Evolutionary conservation across 225 moss, liverwort and hornwort species (phyloP).

Genomic region (Anthoceros angustus): DNA sequence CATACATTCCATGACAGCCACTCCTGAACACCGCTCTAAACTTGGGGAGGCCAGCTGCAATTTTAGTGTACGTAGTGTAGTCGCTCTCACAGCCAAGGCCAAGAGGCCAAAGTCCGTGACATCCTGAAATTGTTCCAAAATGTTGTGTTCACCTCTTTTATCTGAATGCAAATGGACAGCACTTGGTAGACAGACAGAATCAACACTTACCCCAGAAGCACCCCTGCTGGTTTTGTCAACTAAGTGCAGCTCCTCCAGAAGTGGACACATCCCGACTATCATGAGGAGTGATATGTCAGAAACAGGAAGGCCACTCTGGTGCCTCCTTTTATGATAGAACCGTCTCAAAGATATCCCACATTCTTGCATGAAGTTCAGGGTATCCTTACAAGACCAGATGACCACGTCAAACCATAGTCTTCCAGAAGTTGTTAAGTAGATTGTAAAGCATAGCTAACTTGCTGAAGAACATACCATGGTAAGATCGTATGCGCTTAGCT

Average conservation of each 20-base stretch:
- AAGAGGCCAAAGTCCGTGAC: slow-evolving; percentile 50
- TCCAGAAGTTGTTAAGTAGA: background rate
- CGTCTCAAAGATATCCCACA: slow-evolving; percentile 42
- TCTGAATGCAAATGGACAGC: background rate
- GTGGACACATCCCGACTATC: slow-evolving; percentile 44
- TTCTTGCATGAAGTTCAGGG: slow-evolving; percentile 33
- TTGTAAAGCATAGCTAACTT: background rate
- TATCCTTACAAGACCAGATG: slow-evolving; percentile 19
- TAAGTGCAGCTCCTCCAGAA: slow-evolving; percentile 52
- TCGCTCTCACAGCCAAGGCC: slow-evolving; percentile 41
- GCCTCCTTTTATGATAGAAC: slow-evolving; percentile 46
- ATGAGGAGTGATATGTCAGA: slow-evolving; percentile 38
- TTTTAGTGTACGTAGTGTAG: slow-evolving; percentile 47
- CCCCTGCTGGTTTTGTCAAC: slow-evolving; percentile 37
- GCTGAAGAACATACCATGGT: slow-evolving; percentile 18
- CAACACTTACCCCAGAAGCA: slow-evolving; percentile 16
- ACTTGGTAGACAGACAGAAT: background rate
- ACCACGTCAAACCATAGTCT: background rate
- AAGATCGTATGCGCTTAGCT: slow-evolving; percentile 59
- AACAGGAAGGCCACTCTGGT: slow-evolving; percentile 28
- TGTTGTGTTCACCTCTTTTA: background rate
- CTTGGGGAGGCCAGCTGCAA: slow-evolving; percentile 37
- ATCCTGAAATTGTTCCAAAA: slow-evolving; percentile 11
- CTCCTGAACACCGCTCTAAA: slow-evolving; percentile 51
- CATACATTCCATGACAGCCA: slow-evolving; percentile 53